phyloP scores from a whole-genome alignment of 2,329 filamentous ascomycete genomes.

The Ceratocystis colombiana region DNA sequence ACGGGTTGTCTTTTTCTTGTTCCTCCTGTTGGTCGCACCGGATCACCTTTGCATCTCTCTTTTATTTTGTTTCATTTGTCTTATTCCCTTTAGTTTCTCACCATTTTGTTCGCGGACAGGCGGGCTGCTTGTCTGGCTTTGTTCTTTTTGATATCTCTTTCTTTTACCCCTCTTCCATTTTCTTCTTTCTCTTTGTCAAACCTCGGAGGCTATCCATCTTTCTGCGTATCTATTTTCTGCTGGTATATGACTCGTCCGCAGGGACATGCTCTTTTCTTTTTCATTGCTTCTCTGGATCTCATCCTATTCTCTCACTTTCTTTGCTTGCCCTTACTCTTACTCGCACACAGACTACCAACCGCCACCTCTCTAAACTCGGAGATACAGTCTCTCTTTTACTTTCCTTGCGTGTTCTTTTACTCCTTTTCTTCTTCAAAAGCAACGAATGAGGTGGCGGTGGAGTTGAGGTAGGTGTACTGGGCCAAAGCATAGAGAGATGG shows the following conservation, averaged over 20 bases:
- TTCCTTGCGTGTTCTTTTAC: no score
- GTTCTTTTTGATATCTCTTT: not conserved
- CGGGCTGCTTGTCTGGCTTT: no score
- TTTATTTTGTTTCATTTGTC: slow-evolving; percentile 6
- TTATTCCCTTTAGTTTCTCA: not conserved
- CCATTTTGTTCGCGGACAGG: no score
- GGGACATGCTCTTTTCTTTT: slow-evolving; percentile 17
- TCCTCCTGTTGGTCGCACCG: not conserved
- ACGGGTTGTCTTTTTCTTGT: slow-evolving; percentile 15
- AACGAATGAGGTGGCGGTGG: no score
- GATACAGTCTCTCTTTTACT: no score
- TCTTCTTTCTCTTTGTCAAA: slow-evolving; percentile 20
- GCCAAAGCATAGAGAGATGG: no score
- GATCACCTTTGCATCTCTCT: not conserved
- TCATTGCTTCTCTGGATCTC: slow-evolving; percentile 9
- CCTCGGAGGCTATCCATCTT: slow-evolving; percentile 17
- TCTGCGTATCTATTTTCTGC: slow-evolving; percentile 20
- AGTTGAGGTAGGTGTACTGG: no score
- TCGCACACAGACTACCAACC: no score
- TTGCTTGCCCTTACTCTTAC: not conserved
- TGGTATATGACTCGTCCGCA: slow-evolving; percentile 25
- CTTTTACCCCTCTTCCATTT: not conserved
- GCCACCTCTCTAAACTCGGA: no score
- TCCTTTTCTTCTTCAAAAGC: no score
- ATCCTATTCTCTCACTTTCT: not conserved